These are phyloP conservation scores for Nemophila menziesii DNA, from an alignment of 257 asterid species.

Conservation along the genomic window DNA sequence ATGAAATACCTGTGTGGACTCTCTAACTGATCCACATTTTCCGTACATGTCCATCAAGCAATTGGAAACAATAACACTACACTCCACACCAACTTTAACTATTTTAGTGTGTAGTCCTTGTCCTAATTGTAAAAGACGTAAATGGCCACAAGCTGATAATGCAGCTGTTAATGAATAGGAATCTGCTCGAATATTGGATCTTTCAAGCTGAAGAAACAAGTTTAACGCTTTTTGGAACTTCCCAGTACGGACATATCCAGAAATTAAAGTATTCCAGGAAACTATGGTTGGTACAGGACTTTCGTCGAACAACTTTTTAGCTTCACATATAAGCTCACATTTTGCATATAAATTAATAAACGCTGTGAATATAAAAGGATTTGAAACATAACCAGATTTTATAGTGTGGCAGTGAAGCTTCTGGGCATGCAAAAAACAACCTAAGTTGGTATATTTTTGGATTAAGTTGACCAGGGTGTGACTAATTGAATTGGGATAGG, in stretches of 20 bases:
- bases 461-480: slow-evolving; percentile 36
- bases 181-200: slow-evolving; percentile 39
- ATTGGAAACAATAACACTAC: slow-evolving; percentile 29
- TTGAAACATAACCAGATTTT: slow-evolving; percentile 33
- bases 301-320: slow-evolving; percentile 48
- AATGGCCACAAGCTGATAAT: slow-evolving; percentile 58
- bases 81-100: slow-evolving; percentile 44
- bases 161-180: slow-evolving; percentile 62
- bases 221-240: slow-evolving; percentile 37
- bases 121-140: slow-evolving; percentile 37
- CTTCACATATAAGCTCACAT: slow-evolving; percentile 27
- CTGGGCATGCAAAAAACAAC: slow-evolving; percentile 35
- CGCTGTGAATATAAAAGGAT: slow-evolving; percentile 38
- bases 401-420: slow-evolving; percentile 49
- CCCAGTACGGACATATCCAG: slow-evolving; percentile 64
- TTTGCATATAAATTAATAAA: slow-evolving; percentile 37
- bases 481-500: slow-evolving; percentile 28
- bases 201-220: slow-evolving; percentile 42
- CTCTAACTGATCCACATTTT: slow-evolving; percentile 45
- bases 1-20: slow-evolving; percentile 33
- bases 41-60: slow-evolving; percentile 75
- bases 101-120: slow-evolving; percentile 63
- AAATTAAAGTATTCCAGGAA: slow-evolving; percentile 79
- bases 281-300: slow-evolving; percentile 56
- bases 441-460: slow-evolving; percentile 32